phyloP scores from a whole-genome alignment of 108 stramenopile species.

The Nitzschia sp. region DNA sequence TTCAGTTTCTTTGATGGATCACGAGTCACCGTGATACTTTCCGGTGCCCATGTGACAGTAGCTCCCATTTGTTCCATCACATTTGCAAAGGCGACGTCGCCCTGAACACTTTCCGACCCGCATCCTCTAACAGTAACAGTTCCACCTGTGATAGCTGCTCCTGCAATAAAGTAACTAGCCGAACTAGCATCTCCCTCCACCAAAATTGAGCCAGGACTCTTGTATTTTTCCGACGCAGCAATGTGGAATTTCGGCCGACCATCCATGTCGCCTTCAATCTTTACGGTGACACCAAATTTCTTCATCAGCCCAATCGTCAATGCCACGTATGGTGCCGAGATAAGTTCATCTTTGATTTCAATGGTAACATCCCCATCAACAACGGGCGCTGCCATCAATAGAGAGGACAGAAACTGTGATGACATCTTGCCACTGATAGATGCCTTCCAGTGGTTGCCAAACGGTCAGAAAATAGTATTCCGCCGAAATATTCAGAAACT shows the following conservation, averaged over 20 bases:
- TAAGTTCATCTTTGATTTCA: conserved; percentile 92
- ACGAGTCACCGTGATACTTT: conserved; percentile 91
- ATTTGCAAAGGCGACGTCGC: conserved; percentile 95
- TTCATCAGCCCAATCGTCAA: conserved; percentile 97
- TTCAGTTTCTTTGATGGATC: conserved; percentile 74
- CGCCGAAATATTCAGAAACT: not conserved
- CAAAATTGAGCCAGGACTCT: conserved; percentile 69
- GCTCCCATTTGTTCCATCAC: conserved; percentile 97
- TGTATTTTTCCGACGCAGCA: conserved; percentile 66
- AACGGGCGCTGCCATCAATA: conserved; percentile 94
- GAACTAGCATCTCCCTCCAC: conserved; percentile 98
- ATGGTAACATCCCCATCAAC: conserved; percentile 81
- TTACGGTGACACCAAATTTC: conserved; percentile 86
- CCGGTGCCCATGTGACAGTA: conserved; percentile 86
- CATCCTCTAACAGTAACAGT: conserved; percentile 92
- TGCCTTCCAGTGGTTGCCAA: conserved; percentile 31
- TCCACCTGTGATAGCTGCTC: conserved; percentile 96
- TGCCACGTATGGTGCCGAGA: conserved; percentile 94
- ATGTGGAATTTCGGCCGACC: conserved; percentile 74
- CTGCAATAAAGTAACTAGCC: conserved; percentile 96
- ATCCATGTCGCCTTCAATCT: conserved; percentile 76
- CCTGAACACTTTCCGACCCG: conserved; percentile 90
- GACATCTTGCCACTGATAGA: conserved; percentile 96
- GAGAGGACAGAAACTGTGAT: conserved; percentile 93
- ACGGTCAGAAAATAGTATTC: too few relatives aligned